A percentile compares a stretch with the other conserved stretches of the same genome.
Evolutionary conservation across 495 filamentous ascomycete genomes (phyloP).

Genomic region (Aspergillus sparsus): DNA sequence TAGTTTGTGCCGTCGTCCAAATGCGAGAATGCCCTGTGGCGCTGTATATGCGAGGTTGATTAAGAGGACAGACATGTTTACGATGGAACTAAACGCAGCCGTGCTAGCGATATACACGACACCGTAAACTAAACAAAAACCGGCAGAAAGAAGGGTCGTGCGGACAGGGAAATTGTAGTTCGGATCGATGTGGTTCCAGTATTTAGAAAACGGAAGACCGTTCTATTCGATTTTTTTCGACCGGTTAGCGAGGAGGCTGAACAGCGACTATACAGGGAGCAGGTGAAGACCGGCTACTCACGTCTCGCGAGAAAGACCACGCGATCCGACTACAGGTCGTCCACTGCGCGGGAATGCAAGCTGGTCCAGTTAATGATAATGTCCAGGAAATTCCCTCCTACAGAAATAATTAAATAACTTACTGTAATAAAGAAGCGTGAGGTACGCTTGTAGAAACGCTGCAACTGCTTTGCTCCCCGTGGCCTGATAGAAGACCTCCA

Average conservation of each 20-base stretch:
- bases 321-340: slow-evolving; percentile 28
- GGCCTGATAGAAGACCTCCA: slow-evolving; percentile 36
- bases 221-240: slow-evolving; percentile 15
- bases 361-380: slow-evolving; percentile 7
- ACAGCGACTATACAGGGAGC: too few species aligned
- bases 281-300: slow-evolving; percentile 1
- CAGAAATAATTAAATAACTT: slow-evolving; percentile 17
- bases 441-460: slow-evolving; percentile 30
- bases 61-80: slow-evolving; percentile 41
- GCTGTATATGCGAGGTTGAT: slow-evolving; percentile 42
- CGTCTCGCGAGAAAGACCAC: slow-evolving; percentile 31
- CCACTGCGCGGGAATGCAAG: slow-evolving; percentile 22
- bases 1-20: slow-evolving; percentile 29
- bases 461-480: slow-evolving; percentile 30
- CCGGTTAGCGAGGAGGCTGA: neutral
- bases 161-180: slow-evolving; percentile 25
- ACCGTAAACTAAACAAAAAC: slow-evolving; percentile 37
- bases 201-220: slow-evolving; percentile 27
- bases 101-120: slow-evolving; percentile 42
- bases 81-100: slow-evolving; percentile 43
- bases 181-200: slow-evolving; percentile 20
- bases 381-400: too few species aligned
- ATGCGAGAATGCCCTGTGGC: slow-evolving; percentile 36
- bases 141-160: slow-evolving; percentile 27
- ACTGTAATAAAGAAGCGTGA: slow-evolving; percentile 36